Base-by-base conservation (phyloP, 306 rosid species). In the Prunus dulcis region DNA sequence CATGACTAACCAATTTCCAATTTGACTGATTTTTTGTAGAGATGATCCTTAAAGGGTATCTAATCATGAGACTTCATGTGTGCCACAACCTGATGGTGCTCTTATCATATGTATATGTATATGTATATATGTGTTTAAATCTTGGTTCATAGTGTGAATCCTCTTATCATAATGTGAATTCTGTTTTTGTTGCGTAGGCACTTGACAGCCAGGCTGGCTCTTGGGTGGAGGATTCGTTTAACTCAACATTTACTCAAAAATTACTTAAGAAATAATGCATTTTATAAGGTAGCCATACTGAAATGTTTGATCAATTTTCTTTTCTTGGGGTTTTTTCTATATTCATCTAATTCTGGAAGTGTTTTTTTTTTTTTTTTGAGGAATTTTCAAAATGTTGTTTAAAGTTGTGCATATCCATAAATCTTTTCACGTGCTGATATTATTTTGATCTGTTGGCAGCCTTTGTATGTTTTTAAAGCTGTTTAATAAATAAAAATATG, bases 211-310 rank as follows among this genome's bases (percentile, higher is more conserved):
- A 89, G 88, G 88, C 80, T 95, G 81, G 99, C 99, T 77, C 96
- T 95, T 73, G 97, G 97, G 73, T 92, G 99, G 97, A 89, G 99
- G 86, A 91, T 91, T 77, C 93, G 97, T 58, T 89, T 95, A 92
- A 95, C 99, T 23, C 87, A 91, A 68, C 97, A 95, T 86, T 88
- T 95, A 64, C 89, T 92, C 52, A 89, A 89, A 73, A 88, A 86
- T 78, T 95, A 95, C 79, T 82, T 90, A 90, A 85, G 86, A 88
- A 91, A 84, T 81, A 95, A 95, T 84, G 97, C 97, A 28, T 92
- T 95, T 82, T 95, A 95, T 83, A 95, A 95, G 99, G 99, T 95
- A 83, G 67, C 38, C 30, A 66, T 67, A 74, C 80, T 23, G 67
- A 60, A 75, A 50, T 14, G 67, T 80, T 78, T 17, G 17, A 15